phyloP scores from a whole-genome alignment of 1,284 basidiomycete genomes.

The Mycosarcoma mackinlayi region DNA sequence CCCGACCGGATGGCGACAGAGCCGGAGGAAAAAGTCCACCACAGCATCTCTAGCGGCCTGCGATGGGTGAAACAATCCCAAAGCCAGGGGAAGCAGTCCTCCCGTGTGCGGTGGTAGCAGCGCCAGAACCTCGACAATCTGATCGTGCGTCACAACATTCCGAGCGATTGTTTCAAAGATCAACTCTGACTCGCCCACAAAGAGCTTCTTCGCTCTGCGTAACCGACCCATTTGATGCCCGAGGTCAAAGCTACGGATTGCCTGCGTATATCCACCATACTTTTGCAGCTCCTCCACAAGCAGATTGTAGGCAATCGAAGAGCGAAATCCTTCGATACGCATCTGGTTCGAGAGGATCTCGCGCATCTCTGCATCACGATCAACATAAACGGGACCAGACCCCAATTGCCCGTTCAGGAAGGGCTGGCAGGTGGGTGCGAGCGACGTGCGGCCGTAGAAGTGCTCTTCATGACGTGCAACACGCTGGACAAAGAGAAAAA shows the following conservation, averaged over 20 bases:
- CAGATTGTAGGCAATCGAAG: conserved; percentile 76
- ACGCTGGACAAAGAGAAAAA: conserved; percentile 78
- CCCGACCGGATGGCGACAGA: conserved; percentile 72
- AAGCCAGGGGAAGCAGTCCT: conserved; percentile 84
- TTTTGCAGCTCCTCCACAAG: conserved; percentile 26
- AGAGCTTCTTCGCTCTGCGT: conserved; percentile 75
- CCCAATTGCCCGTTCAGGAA: conserved; percentile 72
- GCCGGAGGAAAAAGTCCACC: conserved; percentile 72
- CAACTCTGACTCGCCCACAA: conserved; percentile 76
- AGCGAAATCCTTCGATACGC: conserved; percentile 83
- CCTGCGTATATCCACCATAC: conserved; percentile 36
- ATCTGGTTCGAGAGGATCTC: conserved; percentile 78
- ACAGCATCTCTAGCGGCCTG: conserved; percentile 80
- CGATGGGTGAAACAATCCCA: conserved; percentile 88
- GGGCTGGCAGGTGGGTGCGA: conserved; percentile 74
- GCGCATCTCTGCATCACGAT: conserved; percentile 74
- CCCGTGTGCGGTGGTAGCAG: conserved; percentile 81
- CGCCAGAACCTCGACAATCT: conserved; percentile 87
- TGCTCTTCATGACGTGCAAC: conserved; percentile 84
- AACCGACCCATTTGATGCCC: conserved; percentile 79
- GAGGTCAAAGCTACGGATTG: conserved; percentile 78
- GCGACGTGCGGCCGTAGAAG: conserved; percentile 74
- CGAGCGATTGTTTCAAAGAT: conserved; percentile 79
- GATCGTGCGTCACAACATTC: conserved; percentile 75
- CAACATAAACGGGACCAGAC: conserved; percentile 77